Percentiles rank a stretch among this genome's conserved stretches.
phyloP scores from a whole-genome alignment of 371 early-diverging fungal species.

The Apophysomyces ossiformis region DNA sequence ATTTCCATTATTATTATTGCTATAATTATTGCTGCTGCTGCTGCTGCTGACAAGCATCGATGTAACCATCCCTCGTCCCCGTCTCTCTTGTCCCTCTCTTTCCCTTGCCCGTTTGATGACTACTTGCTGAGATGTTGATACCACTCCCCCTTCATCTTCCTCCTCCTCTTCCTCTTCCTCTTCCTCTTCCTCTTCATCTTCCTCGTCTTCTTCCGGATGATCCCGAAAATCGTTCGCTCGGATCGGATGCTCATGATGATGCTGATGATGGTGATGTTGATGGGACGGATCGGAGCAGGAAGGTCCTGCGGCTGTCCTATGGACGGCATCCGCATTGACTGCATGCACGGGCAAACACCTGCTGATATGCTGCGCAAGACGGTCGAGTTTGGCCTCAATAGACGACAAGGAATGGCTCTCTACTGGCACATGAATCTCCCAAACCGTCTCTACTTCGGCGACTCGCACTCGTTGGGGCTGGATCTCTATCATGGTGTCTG shows the following conservation, averaged over 20 bases:
- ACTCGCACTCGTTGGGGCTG: conserved; percentile 39
- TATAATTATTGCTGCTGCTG: no score
- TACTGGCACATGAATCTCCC: conserved; percentile 44
- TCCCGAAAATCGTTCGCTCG: no score
- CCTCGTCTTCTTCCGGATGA: neutral
- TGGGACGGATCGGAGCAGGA: neutral
- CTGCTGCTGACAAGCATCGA: no score
- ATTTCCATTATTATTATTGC: no score
- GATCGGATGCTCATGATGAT: no score
- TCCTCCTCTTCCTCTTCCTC: conserved; percentile 12
- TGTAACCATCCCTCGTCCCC: no score
- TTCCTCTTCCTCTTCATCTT: conserved; percentile 9
- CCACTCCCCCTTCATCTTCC: neutral
- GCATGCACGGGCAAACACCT: conserved; percentile 12
- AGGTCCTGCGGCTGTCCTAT: neutral
- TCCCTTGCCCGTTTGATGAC: neutral
- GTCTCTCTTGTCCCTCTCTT: neutral
- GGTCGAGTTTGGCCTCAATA: conserved; percentile 39
- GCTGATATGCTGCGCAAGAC: conserved; percentile 24
- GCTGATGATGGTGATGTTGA: neutral
- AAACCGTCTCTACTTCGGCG: conserved; percentile 27
- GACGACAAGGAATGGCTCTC: conserved; percentile 17
- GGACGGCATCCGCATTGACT: neutral
- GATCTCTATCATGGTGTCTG: conserved; percentile 22
- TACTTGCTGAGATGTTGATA: neutral